Conservation (phyloP, 208 protist species). For the Wallacemonas sp. region DNA sequence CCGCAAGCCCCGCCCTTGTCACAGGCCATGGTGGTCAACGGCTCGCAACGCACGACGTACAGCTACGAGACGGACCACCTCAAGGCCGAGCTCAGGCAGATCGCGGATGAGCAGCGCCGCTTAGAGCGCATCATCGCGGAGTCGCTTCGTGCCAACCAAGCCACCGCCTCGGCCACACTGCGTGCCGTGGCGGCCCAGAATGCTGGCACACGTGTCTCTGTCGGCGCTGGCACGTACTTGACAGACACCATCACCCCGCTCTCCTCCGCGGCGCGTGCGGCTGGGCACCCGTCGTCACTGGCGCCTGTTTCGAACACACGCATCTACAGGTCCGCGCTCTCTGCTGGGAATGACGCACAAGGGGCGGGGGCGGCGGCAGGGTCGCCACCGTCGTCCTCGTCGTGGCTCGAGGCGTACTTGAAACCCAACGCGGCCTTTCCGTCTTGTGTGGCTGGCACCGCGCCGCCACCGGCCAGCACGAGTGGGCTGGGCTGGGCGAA, state of each 20-base stretch:
- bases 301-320: too few species aligned
- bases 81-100: conserved; percentile 18
- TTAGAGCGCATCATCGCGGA: conserved; percentile 13
- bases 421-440: background rate
- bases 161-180: conserved; percentile 6
- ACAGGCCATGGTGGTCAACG: background rate
- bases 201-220: too few species aligned
- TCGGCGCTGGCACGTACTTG: conserved; percentile 8
- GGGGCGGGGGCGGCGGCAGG: too few species aligned
- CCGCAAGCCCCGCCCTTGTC: background rate
- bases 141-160: background rate
- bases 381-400: background rate
- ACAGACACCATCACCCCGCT: too few species aligned
- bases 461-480: conserved; percentile 3
- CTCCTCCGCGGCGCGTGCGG: too few species aligned
- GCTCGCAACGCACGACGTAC: conserved; percentile 5
- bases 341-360: too few species aligned
- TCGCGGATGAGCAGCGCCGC: conserved; percentile 14
- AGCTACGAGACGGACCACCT: conserved; percentile 18
- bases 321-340: too few species aligned
- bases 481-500: background rate
- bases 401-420: conserved; percentile 5
- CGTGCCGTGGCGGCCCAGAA: background rate
- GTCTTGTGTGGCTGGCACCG: background rate
- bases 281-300: too few species aligned